Conservation (phyloP, 208 protist genomes). For the Leishmania amazonensis region DNA sequence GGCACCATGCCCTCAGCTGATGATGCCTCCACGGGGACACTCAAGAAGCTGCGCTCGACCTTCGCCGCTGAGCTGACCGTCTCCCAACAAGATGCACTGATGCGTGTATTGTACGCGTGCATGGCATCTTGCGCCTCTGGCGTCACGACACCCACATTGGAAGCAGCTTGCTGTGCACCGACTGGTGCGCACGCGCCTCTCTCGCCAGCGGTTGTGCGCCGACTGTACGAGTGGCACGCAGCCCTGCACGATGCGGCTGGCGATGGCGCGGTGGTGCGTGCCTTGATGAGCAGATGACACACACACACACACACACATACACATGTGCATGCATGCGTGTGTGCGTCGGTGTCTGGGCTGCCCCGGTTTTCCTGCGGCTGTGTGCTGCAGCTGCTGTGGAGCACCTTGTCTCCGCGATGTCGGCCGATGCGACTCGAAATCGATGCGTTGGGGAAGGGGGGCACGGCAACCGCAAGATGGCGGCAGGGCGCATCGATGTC, state of each 20-base stretch:
- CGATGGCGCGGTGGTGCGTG: slow-evolving; percentile 23
- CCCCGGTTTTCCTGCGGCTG: neutral
- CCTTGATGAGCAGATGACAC: slow-evolving; percentile 4
- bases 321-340: no score
- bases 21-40: neutral
- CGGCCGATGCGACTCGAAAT: neutral
- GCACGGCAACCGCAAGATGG: neutral
- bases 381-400: neutral
- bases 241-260: slow-evolving; percentile 17
- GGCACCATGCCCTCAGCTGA: neutral
- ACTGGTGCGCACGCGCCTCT: neutral
- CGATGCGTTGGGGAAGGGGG: neutral
- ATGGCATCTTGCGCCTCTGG: slow-evolving; percentile 9
- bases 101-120: slow-evolving; percentile 24
- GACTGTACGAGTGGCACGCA: slow-evolving; percentile 19
- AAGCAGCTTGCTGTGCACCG: neutral
- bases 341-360: neutral
- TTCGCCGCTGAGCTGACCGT: neutral
- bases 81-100: slow-evolving; percentile 20
- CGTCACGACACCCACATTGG: neutral
- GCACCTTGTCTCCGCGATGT: neutral
- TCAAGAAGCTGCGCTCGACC: neutral
- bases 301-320: no score
- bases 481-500: neutral
- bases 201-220: neutral